Evolutionary conservation across 2,329 filamentous ascomycete species (phyloP), one percentile per base, ranked within the genome.

Genomic region (Diplodia intermedia): DNA sequence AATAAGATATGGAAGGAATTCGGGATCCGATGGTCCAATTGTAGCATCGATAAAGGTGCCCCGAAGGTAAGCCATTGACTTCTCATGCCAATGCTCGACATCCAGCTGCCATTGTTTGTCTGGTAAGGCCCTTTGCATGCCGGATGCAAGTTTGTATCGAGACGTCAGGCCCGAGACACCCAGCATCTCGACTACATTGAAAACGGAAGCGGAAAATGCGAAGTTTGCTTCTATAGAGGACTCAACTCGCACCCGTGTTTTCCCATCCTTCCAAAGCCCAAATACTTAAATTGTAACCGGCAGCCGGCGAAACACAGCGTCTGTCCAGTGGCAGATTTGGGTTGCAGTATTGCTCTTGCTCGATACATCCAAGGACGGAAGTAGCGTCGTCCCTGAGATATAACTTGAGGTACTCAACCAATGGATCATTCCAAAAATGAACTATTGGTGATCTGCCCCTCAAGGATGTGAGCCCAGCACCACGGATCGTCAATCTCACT

Each of bases 401-500:
- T 3, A 23, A 2, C 0, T 52, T 18, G 8, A 18, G 23, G 7
- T 15, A 15, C 7, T 14, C 33, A 20, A 9, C n/a, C 3, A 4
- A 36, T 9, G 33, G 8, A 36, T 36, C 49, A 4, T 52, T 26
- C 2, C 4, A 5, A 7, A 7, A 15, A 4, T 2, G 9, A 12
- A 8, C 20, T 2, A n/a, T 20, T 23, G 49, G 2, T 29, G 3
- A n/a, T 47, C 1, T n/a, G 1, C 15, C 15, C 43, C 7, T 11
- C n/a, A 12, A 5, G 18, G 4, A 1, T 12, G 23, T 75, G 71
- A 9, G 77, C 75, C 1, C 71, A 66, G 55, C 76, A 78, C 72
- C 75, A 75, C 3, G 75, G 74, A 65, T 79, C 78, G 26, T 73
- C 66, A 49, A 23, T 72, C 4, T 73, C 71, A 8, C 70, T 57